Conservation (phyloP, 2,329 filamentous ascomycete genomes). For the Zymoseptoria crescenta region DNA sequence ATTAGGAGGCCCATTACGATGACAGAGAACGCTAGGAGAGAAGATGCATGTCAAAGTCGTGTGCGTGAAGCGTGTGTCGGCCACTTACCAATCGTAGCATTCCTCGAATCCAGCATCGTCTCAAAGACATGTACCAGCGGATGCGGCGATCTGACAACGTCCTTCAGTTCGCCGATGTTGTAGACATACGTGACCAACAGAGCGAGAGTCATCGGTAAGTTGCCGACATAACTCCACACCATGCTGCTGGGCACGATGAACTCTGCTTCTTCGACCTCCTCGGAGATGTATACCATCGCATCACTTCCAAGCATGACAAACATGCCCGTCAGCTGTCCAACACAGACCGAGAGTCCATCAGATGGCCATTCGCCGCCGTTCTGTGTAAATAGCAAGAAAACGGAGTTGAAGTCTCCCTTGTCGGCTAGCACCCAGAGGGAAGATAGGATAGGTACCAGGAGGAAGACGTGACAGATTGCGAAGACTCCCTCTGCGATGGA, state of each 20-base stretch:
- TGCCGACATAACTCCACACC: slow-evolving; percentile 34
- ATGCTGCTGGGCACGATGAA: slow-evolving; percentile 36
- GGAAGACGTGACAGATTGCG: slow-evolving; percentile 27
- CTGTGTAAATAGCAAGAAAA: slow-evolving; percentile 31
- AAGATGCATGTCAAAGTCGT: background rate
- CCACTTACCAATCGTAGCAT: background rate
- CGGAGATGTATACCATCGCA: slow-evolving; percentile 36
- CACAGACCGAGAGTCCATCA: slow-evolving; percentile 31
- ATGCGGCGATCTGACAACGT: slow-evolving; percentile 19
- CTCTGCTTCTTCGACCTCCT: slow-evolving; percentile 37
- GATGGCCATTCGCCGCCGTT: slow-evolving; percentile 34
- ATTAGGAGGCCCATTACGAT: slow-evolving; percentile 27
- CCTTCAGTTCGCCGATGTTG: slow-evolving; percentile 29
- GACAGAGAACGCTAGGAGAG: slow-evolving; percentile 21
- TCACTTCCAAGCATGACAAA: slow-evolving; percentile 28
- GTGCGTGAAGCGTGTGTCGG: background rate
- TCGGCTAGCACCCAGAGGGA: slow-evolving; percentile 22
- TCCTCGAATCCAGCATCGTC: background rate
- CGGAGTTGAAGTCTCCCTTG: slow-evolving; percentile 11
- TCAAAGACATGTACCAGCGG: slow-evolving; percentile 31
- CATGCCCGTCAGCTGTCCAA: slow-evolving; percentile 33
- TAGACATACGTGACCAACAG: slow-evolving; percentile 30
- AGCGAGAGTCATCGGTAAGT: slow-evolving; percentile 23
- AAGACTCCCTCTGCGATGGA: slow-evolving; percentile 25
- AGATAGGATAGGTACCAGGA: slow-evolving; percentile 27